A percentile compares a stretch with the other conserved stretches of the same genome.
phyloP scores from a whole-genome alignment of 345 rosid species.

The Gossypium longicalyx region DNA sequence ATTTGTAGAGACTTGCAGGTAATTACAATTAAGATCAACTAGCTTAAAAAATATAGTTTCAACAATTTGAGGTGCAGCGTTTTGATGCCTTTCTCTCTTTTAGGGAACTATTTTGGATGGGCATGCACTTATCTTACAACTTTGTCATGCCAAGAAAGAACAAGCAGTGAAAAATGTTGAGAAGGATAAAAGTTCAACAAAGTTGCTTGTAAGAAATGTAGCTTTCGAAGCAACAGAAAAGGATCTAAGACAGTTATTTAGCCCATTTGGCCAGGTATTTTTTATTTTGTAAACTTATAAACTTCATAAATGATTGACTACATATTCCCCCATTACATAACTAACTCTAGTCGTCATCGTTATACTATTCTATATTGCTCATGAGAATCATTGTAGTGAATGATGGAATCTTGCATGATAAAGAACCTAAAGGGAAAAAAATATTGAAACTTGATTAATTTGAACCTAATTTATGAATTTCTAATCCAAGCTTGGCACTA shows the following conservation, averaged over 20 bases:
- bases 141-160: constrained; percentile 73
- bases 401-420: not conserved
- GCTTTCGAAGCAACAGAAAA: constrained; percentile 95
- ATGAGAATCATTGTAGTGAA: not conserved
- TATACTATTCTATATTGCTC: not conserved
- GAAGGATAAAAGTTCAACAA: constrained; percentile 65
- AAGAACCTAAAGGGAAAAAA: not conserved
- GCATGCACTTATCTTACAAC: constrained; percentile 82
- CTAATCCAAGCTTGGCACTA: constrained; percentile 1
- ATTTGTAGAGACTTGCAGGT: constrained; percentile 75
- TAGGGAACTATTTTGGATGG: constrained; percentile 91
- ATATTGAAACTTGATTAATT: not conserved
- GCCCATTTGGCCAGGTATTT: constrained; percentile 91
- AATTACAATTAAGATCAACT: constrained; percentile 13
- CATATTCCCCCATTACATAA: not conserved
- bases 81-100: constrained; percentile 2
- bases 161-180: constrained; percentile 42
- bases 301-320: not conserved
- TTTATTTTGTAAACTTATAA: not conserved
- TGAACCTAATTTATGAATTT: not conserved
- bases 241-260: constrained; percentile 81
- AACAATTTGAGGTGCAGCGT: not conserved
- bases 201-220: constrained; percentile 79
- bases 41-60: not conserved
- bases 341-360: not conserved